Conservation (phyloP, 306 rosid genomes). For the Cicer pinnatifidum region DNA sequence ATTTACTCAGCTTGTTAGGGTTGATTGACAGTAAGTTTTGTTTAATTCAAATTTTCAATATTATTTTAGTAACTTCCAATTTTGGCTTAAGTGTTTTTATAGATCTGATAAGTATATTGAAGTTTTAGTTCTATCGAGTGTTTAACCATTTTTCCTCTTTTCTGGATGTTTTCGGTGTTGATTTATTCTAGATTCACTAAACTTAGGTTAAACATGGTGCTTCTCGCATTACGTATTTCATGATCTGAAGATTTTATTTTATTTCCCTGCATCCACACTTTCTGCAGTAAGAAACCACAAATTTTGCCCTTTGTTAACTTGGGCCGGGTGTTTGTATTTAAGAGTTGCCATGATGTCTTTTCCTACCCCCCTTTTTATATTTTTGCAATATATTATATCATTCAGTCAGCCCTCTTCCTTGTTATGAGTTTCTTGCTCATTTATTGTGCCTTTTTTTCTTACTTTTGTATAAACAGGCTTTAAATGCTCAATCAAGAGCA, state of each 20-base stretch:
- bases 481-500: conserved; percentile 98
- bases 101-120: conserved; percentile 13
- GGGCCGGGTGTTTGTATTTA: conserved; percentile 5
- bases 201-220: conserved; percentile 15
- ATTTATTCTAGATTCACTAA: conserved; percentile 2
- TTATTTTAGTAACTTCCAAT: neutral
- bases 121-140: conserved; percentile 26
- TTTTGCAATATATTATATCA: neutral
- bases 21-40: conserved; percentile 24
- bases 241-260: neutral
- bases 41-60: conserved; percentile 3
- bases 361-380: neutral
- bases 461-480: conserved; percentile 58
- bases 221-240: conserved; percentile 3
- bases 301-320: neutral
- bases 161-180: conserved; percentile 13
- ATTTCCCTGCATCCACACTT: neutral
- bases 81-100: conserved; percentile 21
- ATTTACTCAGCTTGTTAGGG: conserved; percentile 26
- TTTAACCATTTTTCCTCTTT: conserved; percentile 2
- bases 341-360: neutral
- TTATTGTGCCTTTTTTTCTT: conserved; percentile 25
- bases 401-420: neutral
- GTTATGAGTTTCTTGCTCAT: conserved; percentile 24
- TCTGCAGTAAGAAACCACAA: conserved; percentile 1